Evolutionary conservation across 1,284 basidiomycete genomes (phyloP), one percentile per base, ranked within the genome.

Genomic region (Xerocomus minutiporus): DNA sequence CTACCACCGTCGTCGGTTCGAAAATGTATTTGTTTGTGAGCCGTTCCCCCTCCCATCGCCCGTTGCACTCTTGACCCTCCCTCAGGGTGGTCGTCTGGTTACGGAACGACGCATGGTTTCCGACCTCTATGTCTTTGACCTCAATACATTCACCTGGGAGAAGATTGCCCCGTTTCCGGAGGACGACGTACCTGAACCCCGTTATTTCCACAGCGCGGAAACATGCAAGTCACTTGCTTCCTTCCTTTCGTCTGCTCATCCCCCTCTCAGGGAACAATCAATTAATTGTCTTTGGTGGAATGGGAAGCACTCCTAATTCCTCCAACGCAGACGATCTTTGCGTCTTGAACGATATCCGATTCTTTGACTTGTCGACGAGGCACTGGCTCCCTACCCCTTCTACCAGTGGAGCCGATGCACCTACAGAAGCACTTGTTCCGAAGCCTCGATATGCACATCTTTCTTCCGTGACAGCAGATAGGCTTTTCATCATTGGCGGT

Each of bases 131-230:
- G 75, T 83, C 40, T 91, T 97, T 66, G 87, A 95, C 73, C 74
- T 96, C 58, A 76, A 83, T 56, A 83, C 84, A 1, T 85, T 88
- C 62, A 72, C 75, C 15, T 97, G 93, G 93, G 81, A 86, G 59
- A 83, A 76, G 63, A 68, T 93, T 6, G 70, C 74, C 2, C 78
- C 83, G n/a, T 77, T 73, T 48, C 73, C 78, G 0, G 84, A 87
- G 47, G 84, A 88, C 61, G 79, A 84, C 47, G 71, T 83, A 17
- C 91, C 92, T 0, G 78, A 82, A 48, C 80, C 90, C 34, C 81
- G 92, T 43, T 97, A 96, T 69, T 96, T 96, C 64, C 93, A 96
- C 69, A 92, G 90, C 55, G 84, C 92, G 26, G 93, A 97, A 70
- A 75, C 86, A 47, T 96, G 91, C 88, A 70, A 68, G 83, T 80